phyloP scores from a whole-genome alignment of 192 early-diverging fungal genomes.

The Rhizophlyctis rosea region DNA sequence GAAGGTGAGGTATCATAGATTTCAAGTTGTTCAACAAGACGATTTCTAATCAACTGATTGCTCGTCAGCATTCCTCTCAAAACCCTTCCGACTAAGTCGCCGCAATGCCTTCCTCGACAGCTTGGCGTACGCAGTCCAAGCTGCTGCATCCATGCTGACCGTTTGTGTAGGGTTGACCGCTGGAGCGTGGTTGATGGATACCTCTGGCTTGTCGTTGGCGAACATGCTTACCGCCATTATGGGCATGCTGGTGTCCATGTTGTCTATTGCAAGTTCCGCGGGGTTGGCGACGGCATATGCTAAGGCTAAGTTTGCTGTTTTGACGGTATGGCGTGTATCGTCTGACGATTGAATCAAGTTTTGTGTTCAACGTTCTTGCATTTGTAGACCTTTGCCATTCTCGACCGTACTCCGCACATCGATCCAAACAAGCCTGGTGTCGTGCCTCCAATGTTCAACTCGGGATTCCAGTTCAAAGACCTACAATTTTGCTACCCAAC shows the following conservation, averaged over 20 bases:
- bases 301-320: slow-evolving; percentile 3
- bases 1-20: too few species aligned
- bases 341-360: too few species aligned
- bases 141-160: not conserved
- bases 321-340: slow-evolving; percentile 1
- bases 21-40: slow-evolving; percentile 60
- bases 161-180: slow-evolving; percentile 62
- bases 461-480: slow-evolving; percentile 63
- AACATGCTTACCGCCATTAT: too few species aligned
- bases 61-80: slow-evolving; percentile 68
- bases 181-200: too few species aligned
- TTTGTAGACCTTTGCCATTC: slow-evolving; percentile 11
- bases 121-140: slow-evolving; percentile 42
- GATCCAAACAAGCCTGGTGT: slow-evolving; percentile 14
- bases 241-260: slow-evolving; percentile 23
- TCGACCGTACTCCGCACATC: slow-evolving; percentile 10
- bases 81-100: slow-evolving; percentile 65
- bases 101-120: slow-evolving; percentile 54
- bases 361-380: too few species aligned
- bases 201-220: too few species aligned
- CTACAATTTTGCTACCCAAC: slow-evolving; percentile 61
- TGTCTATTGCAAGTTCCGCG: slow-evolving; percentile 15
- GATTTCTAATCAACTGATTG: slow-evolving; percentile 57
- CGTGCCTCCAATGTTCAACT: slow-evolving; percentile 70
- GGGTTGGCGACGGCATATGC: slow-evolving; percentile 1